Evolutionary conservation across 495 filamentous ascomycete genomes (phyloP), one percentile per base, ranked within the genome.

Genomic region (Tuber melanosporum): DNA sequence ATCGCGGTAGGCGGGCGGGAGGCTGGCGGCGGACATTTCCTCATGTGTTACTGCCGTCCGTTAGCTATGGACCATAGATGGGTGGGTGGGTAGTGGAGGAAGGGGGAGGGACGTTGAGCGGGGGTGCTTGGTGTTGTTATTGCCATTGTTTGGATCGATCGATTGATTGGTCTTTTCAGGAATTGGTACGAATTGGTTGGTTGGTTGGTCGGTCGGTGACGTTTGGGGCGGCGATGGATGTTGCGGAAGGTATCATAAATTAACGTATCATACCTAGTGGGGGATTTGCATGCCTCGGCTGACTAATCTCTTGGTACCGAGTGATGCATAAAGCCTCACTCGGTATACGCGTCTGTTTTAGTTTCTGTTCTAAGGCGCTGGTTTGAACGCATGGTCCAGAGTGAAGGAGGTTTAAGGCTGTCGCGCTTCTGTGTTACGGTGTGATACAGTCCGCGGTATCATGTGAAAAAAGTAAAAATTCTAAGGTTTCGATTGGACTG

Each of bases 1-100:
- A 84, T 99, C 95, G 80, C 95, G 90, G 86, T 98, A 99, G 77
- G 92, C 89, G 73, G 98, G 84, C 20, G 95, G 95, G 39, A 99
- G 87, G 82, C 90, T 90, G 78, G 95, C 95, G 80, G 92, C 93
- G 77, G 92, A 90, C 95, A 99, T 99, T 84, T 93, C 92, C 86
- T 94, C 90, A 83, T 93, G 88, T 75, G 94, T 91, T 76, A 94
- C 95, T 86, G 86, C 22, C 8, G 47, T 44, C 45, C 1, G 46
- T 49, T 49, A 49, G 46, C 7, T 49, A 20, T 49, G 39, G 46
- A 20, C 5, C 1, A 5, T 22, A 6, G 46, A 17, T 20, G 3
- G 17, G 46, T 20, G 22, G 22, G 22, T n/a, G n/a, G n/a, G n/a
- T n/a, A n/a, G 20, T 22, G 0, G 0, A 7, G 49, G 22, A 7